Conservation (phyloP, 768 basidiomycete genomes). For the Calvatia gigantea region DNA sequence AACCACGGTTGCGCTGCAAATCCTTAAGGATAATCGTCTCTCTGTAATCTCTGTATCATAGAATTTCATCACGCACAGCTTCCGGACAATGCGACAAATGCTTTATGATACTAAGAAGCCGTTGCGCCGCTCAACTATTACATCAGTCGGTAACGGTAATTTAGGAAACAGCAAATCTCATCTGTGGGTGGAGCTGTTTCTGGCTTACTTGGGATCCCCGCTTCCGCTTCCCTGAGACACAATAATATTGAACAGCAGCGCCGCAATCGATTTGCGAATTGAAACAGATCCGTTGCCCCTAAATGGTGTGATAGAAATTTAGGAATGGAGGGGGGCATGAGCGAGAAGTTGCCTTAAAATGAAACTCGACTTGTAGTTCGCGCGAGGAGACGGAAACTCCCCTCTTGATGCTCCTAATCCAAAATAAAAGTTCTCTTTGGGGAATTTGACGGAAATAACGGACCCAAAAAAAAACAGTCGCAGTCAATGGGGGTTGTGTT, state of each 20-base stretch:
- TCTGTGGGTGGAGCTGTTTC: not conserved
- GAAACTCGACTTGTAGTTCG: no score
- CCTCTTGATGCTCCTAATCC: no score
- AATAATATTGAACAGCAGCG: not conserved
- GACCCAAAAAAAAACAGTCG: no score
- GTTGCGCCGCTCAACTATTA: not conserved
- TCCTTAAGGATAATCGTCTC: not conserved
- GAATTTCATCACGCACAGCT: no score
- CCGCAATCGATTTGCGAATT: not conserved
- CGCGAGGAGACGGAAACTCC: no score
- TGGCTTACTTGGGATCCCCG: not conserved
- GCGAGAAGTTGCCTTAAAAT: no score
- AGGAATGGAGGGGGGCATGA: not conserved
- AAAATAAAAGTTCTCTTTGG: no score
- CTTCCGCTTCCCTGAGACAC: not conserved
- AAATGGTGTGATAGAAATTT: not conserved
- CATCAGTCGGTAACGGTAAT: not conserved
- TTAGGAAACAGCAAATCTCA: not conserved
- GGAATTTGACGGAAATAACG: no score
- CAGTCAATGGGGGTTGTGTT: no score
- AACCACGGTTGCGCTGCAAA: conserved; percentile 6
- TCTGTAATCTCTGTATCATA: not conserved
- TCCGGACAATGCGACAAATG: not conserved
- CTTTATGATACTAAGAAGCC: not conserved
- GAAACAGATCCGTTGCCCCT: not conserved